Percentiles rank a stretch among this genome's conserved stretches.
Evolutionary conservation across 164 flowering plant species (phyloP).

Genomic region (Liquidambar formosana): DNA sequence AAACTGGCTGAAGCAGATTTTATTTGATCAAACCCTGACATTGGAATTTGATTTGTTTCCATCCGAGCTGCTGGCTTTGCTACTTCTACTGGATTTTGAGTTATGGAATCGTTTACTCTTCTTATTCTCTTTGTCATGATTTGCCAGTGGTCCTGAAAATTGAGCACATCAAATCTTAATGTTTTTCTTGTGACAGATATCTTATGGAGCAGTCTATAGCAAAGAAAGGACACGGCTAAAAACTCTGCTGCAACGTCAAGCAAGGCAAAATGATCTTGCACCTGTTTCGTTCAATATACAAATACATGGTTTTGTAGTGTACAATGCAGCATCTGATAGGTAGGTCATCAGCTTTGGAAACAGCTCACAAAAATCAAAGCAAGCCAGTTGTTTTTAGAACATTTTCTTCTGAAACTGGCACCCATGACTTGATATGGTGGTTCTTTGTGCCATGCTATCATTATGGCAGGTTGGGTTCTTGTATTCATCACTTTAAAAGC

Average conservation of each 20-base stretch:
- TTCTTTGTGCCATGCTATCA: background rate
- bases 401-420: background rate
- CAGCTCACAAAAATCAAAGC: background rate
- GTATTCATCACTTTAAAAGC: background rate
- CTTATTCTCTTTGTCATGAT: background rate
- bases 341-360: background rate
- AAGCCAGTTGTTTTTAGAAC: background rate
- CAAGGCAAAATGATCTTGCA: background rate
- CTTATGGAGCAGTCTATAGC: slow-evolving; percentile 44
- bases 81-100: no score
- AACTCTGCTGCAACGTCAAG: background rate
- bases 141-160: background rate
- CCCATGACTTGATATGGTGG: background rate
- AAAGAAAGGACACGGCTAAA: slow-evolving; percentile 24
- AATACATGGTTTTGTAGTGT: no score
- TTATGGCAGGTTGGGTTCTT: background rate
- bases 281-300: background rate
- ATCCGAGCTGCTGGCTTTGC: no score
- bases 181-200: slow-evolving; percentile 32
- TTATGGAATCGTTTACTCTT: no score
- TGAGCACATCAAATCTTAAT: background rate
- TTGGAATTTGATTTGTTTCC: no score
- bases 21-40: no score
- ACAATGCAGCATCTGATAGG: background rate
- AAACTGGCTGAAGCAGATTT: no score